A percentile compares a stretch with the other conserved stretches of the same genome.
Evolutionary conservation across 1,284 basidiomycete genomes (phyloP).

Genomic region (Austroboletus niveus): DNA sequence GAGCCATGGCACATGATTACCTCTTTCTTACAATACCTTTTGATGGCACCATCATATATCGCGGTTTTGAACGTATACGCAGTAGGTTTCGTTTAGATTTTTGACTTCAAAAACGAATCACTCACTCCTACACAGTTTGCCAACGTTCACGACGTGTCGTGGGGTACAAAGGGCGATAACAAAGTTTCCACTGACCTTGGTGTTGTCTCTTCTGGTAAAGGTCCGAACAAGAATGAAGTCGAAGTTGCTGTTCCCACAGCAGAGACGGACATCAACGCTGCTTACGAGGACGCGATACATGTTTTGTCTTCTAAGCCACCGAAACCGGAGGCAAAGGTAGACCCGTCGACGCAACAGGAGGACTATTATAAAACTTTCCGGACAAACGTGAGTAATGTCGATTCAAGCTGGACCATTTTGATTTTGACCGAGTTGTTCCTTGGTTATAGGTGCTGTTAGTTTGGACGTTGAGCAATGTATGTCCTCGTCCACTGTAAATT

Average conservation of each 20-base stretch:
- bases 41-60: slow-evolving; percentile 92
- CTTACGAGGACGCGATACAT: slow-evolving; percentile 83
- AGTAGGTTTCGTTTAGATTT: slow-evolving; percentile 42
- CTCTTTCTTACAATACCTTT: slow-evolving; percentile 89
- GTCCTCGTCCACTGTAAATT: slow-evolving; percentile 16
- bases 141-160: slow-evolving; percentile 86
- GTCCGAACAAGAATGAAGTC: slow-evolving; percentile 63
- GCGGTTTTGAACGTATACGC: slow-evolving; percentile 88
- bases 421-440: slow-evolving; percentile 4
- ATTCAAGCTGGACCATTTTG: slow-evolving; percentile 2
- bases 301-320: slow-evolving; percentile 74
- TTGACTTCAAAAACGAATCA: slow-evolving; percentile 1
- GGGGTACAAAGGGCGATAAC: slow-evolving; percentile 93
- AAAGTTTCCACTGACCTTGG: slow-evolving; percentile 83
- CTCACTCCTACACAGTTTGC: slow-evolving; percentile 54
- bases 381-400: slow-evolving; percentile 60
- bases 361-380: slow-evolving; percentile 89
- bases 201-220: slow-evolving; percentile 59
- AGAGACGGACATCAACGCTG: slow-evolving; percentile 83
- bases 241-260: slow-evolving; percentile 79
- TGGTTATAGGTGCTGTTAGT: slow-evolving; percentile 59
- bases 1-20: slow-evolving; percentile 95
- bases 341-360: slow-evolving; percentile 74
- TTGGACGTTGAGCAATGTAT: slow-evolving; percentile 82
- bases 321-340: slow-evolving; percentile 61